Evolutionary conservation across 129 eudicot species (phyloP).

Genomic region (Pittosporum tobira): DNA sequence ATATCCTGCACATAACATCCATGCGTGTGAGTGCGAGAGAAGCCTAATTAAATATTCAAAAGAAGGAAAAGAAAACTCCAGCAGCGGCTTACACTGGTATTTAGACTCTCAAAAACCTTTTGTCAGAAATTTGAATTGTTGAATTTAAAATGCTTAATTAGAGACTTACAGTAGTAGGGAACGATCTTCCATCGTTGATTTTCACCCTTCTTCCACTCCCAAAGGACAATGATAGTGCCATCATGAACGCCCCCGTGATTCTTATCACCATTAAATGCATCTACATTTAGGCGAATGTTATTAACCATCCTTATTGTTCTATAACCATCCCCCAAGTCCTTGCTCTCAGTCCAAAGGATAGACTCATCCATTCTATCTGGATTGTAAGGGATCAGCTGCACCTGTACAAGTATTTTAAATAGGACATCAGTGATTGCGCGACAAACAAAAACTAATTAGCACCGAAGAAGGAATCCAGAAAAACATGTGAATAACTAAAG

Average conservation of each 20-base stretch:
- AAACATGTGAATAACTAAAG: too few relatives aligned
- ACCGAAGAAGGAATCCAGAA: too few relatives aligned
- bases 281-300: conserved; percentile 53
- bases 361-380: conserved; percentile 64
- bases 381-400: conserved; percentile 48
- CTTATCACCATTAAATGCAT: conserved; percentile 58
- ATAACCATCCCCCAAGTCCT: conserved; percentile 59
- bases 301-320: conserved; percentile 70
- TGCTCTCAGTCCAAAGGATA: conserved; percentile 80
- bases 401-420: conserved; percentile 32
- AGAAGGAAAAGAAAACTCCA: too few relatives aligned
- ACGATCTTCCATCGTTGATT: conserved; percentile 70
- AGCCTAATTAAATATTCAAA: too few relatives aligned
- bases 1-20: too few relatives aligned
- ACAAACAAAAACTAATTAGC: too few relatives aligned
- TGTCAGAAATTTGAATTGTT: too few relatives aligned
- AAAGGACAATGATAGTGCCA: conserved; percentile 45
- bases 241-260: conserved; percentile 72
- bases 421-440: neutral
- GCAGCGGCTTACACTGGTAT: too few relatives aligned
- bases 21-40: too few relatives aligned
- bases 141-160: conserved; percentile 1
- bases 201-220: conserved; percentile 58
- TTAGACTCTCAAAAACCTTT: too few relatives aligned
- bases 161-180: conserved; percentile 52